phyloP scores from a whole-genome alignment of 768 basidiomycete species.

The Naganishia randhawae region DNA sequence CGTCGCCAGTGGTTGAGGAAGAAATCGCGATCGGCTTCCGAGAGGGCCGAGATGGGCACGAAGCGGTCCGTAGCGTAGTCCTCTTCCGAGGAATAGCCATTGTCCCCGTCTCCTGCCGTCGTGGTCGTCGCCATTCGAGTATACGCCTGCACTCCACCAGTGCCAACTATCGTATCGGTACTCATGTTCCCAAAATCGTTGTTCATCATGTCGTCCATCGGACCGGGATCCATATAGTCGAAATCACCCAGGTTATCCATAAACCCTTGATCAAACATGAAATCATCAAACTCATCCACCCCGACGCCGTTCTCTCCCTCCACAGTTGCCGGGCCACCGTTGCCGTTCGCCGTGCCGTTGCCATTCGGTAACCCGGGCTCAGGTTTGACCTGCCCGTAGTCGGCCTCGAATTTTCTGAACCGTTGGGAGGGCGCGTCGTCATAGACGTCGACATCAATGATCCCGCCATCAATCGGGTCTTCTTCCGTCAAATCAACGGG shows the following conservation, averaged over 20 bases:
- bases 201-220: background rate
- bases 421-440: slow-evolving; percentile 17
- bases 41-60: slow-evolving; percentile 13
- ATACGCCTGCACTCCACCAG: background rate
- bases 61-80: slow-evolving; percentile 8
- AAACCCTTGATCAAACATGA: slow-evolving; percentile 18
- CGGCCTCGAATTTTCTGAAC: slow-evolving; percentile 13
- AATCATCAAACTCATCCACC: slow-evolving; percentile 18
- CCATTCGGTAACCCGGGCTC: slow-evolving; percentile 1
- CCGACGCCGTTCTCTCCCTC: background rate
- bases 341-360: background rate
- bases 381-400: slow-evolving; percentile 15
- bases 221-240: slow-evolving; percentile 8
- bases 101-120: background rate
- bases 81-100: background rate
- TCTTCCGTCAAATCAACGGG: slow-evolving; percentile 16
- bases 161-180: background rate
- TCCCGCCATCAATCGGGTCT: slow-evolving; percentile 9
- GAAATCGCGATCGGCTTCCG: slow-evolving; percentile 6
- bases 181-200: background rate
- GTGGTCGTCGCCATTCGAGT: no score
- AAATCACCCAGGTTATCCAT: slow-evolving; percentile 13
- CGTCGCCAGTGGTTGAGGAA: slow-evolving; percentile 23
- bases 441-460: slow-evolving; percentile 13
- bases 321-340: background rate